These are phyloP conservation scores for Senecio squalidus DNA, from an alignment of 140 eudicot genomes.

Conservation along the genomic window DNA sequence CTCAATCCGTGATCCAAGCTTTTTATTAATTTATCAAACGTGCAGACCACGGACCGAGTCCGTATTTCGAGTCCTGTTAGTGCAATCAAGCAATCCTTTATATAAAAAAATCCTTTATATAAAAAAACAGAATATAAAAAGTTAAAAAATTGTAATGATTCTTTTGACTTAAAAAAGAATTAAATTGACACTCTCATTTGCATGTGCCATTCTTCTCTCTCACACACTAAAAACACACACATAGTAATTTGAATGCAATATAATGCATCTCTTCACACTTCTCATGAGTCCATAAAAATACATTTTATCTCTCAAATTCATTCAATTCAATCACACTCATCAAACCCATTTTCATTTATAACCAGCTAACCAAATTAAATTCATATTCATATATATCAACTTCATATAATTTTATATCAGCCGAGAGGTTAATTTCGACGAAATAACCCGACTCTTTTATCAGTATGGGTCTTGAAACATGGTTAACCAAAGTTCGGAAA, in stretches of 20 bases:
- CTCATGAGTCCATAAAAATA: slow-evolving; percentile 17
- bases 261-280: slow-evolving; percentile 39
- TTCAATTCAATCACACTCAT: slow-evolving; percentile 32
- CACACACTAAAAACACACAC: too few relatives aligned
- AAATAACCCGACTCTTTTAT: too few relatives aligned
- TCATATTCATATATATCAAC: neutral
- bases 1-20: too few relatives aligned
- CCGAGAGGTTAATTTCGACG: too few relatives aligned
- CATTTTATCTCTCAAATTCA: slow-evolving; percentile 17
- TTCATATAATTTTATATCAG: too few relatives aligned
- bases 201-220: slow-evolving; percentile 22
- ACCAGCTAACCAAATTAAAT: slow-evolving; percentile 9
- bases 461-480: slow-evolving; percentile 66
- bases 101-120: too few relatives aligned
- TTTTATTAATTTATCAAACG: too few relatives aligned
- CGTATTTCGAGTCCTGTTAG: too few relatives aligned
- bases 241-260: slow-evolving; percentile 18
- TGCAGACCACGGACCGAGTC: too few relatives aligned
- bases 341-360: slow-evolving; percentile 26
- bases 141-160: slow-evolving; percentile 19
- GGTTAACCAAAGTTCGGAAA: slow-evolving; percentile 73
- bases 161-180: slow-evolving; percentile 29
- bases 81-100: too few relatives aligned
- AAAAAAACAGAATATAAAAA: neutral
- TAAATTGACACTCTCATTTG: slow-evolving; percentile 21